Conservation (phyloP, 2,329 filamentous ascomycete genomes). For the Pseudogymnoascus sp. region DNA sequence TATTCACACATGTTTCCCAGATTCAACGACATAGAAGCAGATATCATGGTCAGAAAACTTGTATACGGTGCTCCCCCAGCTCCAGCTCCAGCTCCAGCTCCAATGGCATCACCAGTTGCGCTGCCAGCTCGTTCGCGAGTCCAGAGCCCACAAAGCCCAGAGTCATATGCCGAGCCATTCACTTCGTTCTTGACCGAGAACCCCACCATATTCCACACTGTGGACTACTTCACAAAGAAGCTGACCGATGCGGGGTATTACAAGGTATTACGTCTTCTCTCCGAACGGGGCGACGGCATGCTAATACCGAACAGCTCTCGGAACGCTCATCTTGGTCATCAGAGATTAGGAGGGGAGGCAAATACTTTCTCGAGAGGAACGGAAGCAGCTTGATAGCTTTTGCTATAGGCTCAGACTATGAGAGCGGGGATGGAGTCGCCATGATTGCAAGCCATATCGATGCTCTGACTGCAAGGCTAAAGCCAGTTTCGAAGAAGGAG, state of each 20-base stretch:
- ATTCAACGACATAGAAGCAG: neutral
- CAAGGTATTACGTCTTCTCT: slow-evolving; percentile 42
- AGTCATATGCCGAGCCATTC: slow-evolving; percentile 73
- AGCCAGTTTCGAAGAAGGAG: slow-evolving; percentile 81
- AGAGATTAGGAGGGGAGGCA: slow-evolving; percentile 67
- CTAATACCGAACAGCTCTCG: slow-evolving; percentile 47
- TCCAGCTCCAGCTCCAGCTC: slow-evolving; percentile 17
- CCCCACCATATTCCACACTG: slow-evolving; percentile 87
- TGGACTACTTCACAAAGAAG: slow-evolving; percentile 66
- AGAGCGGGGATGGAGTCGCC: slow-evolving; percentile 75
- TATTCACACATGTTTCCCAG: neutral
- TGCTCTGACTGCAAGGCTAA: slow-evolving; percentile 79
- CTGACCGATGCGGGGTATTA: slow-evolving; percentile 65
- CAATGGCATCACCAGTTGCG: neutral
- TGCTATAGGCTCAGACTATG: slow-evolving; percentile 68
- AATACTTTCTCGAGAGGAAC: slow-evolving; percentile 83
- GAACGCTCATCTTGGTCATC: slow-evolving; percentile 69
- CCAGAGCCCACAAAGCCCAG: slow-evolving; percentile 32
- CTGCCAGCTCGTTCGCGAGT: neutral
- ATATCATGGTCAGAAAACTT: neutral
- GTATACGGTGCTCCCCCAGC: slow-evolving; percentile 13
- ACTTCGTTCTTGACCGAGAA: slow-evolving; percentile 80
- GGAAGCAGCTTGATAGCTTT: slow-evolving; percentile 81
- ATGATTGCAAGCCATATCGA: slow-evolving; percentile 92
- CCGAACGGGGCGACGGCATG: neutral